Conservation (phyloP, 768 basidiomycete species). For the Naganishia onofrii region DNA sequence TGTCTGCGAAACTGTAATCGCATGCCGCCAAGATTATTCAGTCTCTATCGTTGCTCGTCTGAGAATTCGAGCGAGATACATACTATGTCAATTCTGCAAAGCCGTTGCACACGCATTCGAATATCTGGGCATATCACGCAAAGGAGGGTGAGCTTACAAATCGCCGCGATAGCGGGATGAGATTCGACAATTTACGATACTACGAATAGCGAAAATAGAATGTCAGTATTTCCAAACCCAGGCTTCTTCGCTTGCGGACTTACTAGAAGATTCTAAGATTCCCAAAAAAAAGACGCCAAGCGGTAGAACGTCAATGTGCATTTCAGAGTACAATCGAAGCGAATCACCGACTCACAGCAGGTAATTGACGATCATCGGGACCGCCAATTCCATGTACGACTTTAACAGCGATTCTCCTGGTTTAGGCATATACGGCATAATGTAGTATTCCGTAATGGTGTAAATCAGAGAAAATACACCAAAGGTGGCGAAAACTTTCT, state of each 20-base stretch:
- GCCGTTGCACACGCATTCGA: constrained; percentile 91
- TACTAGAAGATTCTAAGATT: constrained; percentile 49
- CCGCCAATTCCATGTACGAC: constrained; percentile 75
- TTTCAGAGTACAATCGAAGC: constrained; percentile 57
- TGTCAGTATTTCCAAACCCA: background rate
- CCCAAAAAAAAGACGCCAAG: background rate
- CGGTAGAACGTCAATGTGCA: constrained; percentile 34
- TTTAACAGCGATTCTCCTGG: constrained; percentile 53
- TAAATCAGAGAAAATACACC: constrained; percentile 89
- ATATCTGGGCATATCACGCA: constrained; percentile 37
- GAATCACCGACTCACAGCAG: constrained; percentile 78
- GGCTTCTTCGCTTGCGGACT: constrained; percentile 1
- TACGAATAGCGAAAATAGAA: constrained; percentile 29
- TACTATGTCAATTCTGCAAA: constrained; percentile 90
- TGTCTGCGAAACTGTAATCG: constrained; percentile 76
- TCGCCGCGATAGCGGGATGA: background rate
- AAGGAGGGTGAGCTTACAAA: constrained; percentile 1
- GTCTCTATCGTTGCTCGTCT: background rate
- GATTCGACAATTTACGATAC: constrained; percentile 35
- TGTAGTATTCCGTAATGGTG: constrained; percentile 84
- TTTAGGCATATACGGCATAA: constrained; percentile 69
- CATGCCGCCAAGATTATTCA: background rate
- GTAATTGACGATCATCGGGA: constrained; percentile 73
- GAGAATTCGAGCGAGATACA: constrained; percentile 18
- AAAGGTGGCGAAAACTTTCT: constrained; percentile 77